A percentile compares a stretch with the other conserved stretches of the same genome.
Conservation (phyloP, 2,329 filamentous ascomycete genomes). For the Hypomyces perniciosus region DNA sequence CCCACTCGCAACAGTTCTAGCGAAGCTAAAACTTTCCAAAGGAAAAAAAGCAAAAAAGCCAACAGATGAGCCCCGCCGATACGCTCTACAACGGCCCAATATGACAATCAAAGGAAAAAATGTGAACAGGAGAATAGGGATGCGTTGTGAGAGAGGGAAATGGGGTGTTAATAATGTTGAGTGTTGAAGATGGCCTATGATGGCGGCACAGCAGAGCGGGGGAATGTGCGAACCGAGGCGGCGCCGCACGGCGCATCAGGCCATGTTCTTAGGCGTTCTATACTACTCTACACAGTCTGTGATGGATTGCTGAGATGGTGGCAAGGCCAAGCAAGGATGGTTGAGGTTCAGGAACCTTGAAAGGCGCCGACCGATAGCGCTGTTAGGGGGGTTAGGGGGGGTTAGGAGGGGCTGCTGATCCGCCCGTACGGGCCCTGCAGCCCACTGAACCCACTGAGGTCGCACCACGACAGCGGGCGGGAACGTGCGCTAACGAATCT, state of each 20-base stretch:
- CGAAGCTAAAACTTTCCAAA: background rate
- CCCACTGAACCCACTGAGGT: no score
- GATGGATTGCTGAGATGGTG: constrained; percentile 7
- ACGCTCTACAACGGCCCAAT: background rate
- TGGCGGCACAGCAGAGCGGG: constrained; percentile 6
- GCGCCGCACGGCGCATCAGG: constrained; percentile 1
- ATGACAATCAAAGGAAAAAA: background rate
- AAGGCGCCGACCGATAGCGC: no score
- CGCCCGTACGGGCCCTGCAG: no score
- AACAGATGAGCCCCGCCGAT: background rate
- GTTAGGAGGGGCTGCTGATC: no score
- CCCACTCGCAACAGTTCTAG: background rate
- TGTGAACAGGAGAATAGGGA: background rate
- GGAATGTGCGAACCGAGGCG: constrained; percentile 7
- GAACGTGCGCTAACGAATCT: no score
- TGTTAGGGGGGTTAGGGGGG: no score
- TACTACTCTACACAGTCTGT: background rate
- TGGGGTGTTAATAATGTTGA: constrained; percentile 13
- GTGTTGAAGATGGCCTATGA: constrained; percentile 8
- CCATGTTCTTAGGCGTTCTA: background rate
- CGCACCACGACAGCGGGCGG: no score
- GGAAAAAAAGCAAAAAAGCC: background rate
- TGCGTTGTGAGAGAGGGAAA: background rate
- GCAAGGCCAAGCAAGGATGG: background rate
- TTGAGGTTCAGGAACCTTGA: no score